A percentile compares a stretch with the other conserved stretches of the same genome.
Conservation (phyloP, 495 filamentous ascomycete genomes). For the Copromyces sp. region DNA sequence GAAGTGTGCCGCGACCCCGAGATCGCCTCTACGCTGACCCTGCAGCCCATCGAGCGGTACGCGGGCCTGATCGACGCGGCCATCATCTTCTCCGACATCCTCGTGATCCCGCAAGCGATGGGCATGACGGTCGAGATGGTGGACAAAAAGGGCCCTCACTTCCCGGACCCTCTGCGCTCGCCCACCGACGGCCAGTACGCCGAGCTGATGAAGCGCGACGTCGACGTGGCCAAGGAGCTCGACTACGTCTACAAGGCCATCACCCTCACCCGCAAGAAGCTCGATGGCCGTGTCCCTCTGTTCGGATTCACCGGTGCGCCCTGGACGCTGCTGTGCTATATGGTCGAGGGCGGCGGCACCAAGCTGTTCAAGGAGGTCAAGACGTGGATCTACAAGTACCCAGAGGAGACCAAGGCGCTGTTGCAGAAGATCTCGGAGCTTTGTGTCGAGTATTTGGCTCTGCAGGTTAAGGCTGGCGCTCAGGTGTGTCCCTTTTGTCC, state of each 20-base stretch:
- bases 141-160: slow-evolving; percentile 89
- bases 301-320: slow-evolving; percentile 98
- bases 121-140: slow-evolving; percentile 97
- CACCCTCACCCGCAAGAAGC: slow-evolving; percentile 77
- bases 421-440: slow-evolving; percentile 85
- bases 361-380: slow-evolving; percentile 88
- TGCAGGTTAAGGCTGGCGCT: slow-evolving; percentile 86
- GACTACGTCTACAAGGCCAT: slow-evolving; percentile 95
- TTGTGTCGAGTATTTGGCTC: slow-evolving; percentile 86
- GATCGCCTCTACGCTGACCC: slow-evolving; percentile 78
- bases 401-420: slow-evolving; percentile 64
- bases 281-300: slow-evolving; percentile 78
- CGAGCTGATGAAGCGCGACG: slow-evolving; percentile 61
- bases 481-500: slow-evolving; percentile 38
- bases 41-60: slow-evolving; percentile 90
- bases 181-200: slow-evolving; percentile 74
- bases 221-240: slow-evolving; percentile 74
- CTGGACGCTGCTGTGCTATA: slow-evolving; percentile 95
- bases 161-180: slow-evolving; percentile 69
- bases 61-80: slow-evolving; percentile 86
- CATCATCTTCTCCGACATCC: slow-evolving; percentile 98
- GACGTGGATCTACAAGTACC: slow-evolving; percentile 91
- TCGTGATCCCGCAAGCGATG: slow-evolving; percentile 95
- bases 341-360: slow-evolving; percentile 93
- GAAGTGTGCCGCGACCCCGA: slow-evolving; percentile 90